phyloP scores from a whole-genome alignment of 1,139 yeast species.

The Pichia sorboxylosa region DNA sequence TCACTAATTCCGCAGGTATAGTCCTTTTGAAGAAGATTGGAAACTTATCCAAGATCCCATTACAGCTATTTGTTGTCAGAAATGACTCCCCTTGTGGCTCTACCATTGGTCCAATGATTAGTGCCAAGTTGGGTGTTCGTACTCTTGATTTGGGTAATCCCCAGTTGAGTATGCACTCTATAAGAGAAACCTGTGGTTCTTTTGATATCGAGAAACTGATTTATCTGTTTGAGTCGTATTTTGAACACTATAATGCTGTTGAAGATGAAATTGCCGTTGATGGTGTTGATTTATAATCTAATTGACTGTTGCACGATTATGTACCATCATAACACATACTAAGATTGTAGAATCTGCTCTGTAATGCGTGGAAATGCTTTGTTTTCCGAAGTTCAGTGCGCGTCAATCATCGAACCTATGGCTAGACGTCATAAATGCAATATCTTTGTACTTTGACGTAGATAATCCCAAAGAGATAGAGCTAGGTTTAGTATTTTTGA shows the following conservation, averaged over 20 bases:
- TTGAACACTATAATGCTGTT: conserved; percentile 31
- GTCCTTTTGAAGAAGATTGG: conserved; percentile 69
- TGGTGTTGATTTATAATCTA: conserved; percentile 10
- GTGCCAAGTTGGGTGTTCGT: conserved; percentile 80
- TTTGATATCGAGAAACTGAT: conserved; percentile 57
- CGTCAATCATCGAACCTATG: too few species aligned
- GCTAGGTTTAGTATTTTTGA: too few species aligned
- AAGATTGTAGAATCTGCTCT: too few species aligned
- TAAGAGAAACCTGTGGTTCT: conserved; percentile 87
- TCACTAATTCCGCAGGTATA: conserved; percentile 86
- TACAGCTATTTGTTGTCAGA: conserved; percentile 78
- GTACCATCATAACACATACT: too few species aligned
- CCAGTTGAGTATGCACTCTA: conserved; percentile 89
- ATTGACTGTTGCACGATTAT: background rate
- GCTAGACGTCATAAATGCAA: too few species aligned
- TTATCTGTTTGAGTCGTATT: conserved; percentile 51
- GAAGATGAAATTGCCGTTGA: conserved; percentile 27
- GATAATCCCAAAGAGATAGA: too few species aligned
- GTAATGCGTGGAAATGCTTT: too few species aligned
- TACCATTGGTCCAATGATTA: conserved; percentile 89
- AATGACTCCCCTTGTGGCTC: conserved; percentile 94
- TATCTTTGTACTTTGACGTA: too few species aligned
- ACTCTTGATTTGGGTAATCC: conserved; percentile 92
- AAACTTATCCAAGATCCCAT: conserved; percentile 48
- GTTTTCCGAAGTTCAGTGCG: too few species aligned